Base-by-base conservation (phyloP, 495 filamentous ascomycete genomes). In the Glonium stellatum region DNA sequence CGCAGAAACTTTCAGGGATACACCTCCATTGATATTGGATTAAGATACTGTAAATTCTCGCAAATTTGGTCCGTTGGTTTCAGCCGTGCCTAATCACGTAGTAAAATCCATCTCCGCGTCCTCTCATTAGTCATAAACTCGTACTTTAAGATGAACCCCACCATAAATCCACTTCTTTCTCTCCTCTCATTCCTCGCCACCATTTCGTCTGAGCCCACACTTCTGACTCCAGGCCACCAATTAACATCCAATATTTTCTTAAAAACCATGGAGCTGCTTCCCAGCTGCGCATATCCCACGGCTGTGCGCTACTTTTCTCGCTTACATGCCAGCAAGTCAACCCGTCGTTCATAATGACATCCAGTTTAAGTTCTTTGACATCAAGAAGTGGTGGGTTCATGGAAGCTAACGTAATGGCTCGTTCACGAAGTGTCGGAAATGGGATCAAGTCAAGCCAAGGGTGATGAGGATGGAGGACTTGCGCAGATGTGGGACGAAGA, bases 1-100 rank as follows among this genome's bases (percentile, higher is more conserved):
- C 8, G 12, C 11, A 3, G 48, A 51, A 41, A 58, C 61, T 8
- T 74, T 70, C 57, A 63, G 57, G 1, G 69, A 72, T 51, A 74
- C 72, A 18, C 72, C 72, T 6, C 49, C 22, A 31, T 31, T 31
- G 27, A 31, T 6, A 31, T 31, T 31, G 27, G 27, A 31, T 6
- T 31, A 31, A 31, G 27, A 31, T 31, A 31, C 6, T 6, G 27
- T 6, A 3, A 6, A n/a, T n/a, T 31, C 6, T 31, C 27, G 27
- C 2, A 31, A 31, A 31, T 31, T 6, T 6, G 27, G 27, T 31
- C 3, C 27, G 27, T 31, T 3, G 27, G 3, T 31, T 31, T 3
- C 6, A 31, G 27, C 27, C 27, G 2, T 2, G 6, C 6, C 6
- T 31, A 31, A 3, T 31, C 27, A 31, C 6, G 27, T 31, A 31